These are phyloP conservation scores for Diaporthe caulivora DNA, from an alignment of 2,329 filamentous ascomycete genomes.

Conservation along the genomic window DNA sequence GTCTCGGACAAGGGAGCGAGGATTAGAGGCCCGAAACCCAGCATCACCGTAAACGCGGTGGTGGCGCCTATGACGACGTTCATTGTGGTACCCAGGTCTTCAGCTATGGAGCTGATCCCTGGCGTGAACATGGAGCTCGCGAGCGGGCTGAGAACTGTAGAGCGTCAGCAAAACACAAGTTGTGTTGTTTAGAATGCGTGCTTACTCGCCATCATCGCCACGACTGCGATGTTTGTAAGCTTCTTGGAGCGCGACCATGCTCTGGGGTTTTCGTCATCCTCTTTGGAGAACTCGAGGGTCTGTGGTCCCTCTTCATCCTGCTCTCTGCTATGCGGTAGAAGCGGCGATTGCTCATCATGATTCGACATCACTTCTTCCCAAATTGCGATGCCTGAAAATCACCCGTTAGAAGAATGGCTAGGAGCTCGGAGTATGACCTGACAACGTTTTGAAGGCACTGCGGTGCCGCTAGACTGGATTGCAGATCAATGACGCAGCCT, in stretches of 20 bases:
- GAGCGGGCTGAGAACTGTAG: constrained; percentile 34
- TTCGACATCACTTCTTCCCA: constrained; percentile 22
- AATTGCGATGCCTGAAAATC: neutral
- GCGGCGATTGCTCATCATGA: constrained; percentile 33
- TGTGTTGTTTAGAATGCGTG: neutral
- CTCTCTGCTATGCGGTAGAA: constrained; percentile 6
- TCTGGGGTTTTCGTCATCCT: constrained; percentile 31
- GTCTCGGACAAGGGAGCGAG: constrained; percentile 36
- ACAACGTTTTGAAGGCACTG: neutral
- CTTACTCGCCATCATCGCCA: constrained; percentile 37
- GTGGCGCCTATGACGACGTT: constrained; percentile 35
- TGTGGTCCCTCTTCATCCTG: constrained; percentile 5
- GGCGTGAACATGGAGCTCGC: constrained; percentile 40
- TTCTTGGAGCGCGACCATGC: constrained; percentile 35
- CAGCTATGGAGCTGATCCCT: constrained; percentile 33
- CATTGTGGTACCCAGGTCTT: constrained; percentile 26
- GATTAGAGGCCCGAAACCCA: constrained; percentile 34
- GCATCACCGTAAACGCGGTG: constrained; percentile 31
- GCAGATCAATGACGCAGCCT: constrained; percentile 20
- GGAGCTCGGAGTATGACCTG: neutral
- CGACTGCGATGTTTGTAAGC: constrained; percentile 35
- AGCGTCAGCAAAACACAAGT: neutral
- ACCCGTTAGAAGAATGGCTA: neutral
- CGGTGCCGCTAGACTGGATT: neutral
- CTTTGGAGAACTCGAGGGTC: constrained; percentile 29